Evolutionary conservation across 2,329 filamentous ascomycete species (phyloP).

Genomic region (Penicillium sp.): DNA sequence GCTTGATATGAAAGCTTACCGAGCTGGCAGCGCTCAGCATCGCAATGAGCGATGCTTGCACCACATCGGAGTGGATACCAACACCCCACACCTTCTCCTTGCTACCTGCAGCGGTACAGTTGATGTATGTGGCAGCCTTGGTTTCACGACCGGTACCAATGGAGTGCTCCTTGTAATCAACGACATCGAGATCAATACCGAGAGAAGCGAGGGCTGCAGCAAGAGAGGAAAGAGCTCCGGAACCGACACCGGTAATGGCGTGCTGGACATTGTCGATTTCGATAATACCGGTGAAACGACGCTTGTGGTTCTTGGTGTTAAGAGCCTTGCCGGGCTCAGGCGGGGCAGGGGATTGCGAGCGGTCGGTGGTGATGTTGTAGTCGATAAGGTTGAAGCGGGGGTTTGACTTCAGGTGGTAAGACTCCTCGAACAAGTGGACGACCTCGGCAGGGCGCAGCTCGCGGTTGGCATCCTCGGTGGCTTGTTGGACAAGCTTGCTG

Average conservation of each 20-base stretch:
- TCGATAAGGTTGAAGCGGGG: slow-evolving; percentile 84
- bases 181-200: slow-evolving; percentile 84
- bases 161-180: slow-evolving; percentile 95
- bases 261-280: slow-evolving; percentile 79
- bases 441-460: slow-evolving; percentile 86
- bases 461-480: slow-evolving; percentile 75
- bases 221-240: slow-evolving; percentile 86
- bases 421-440: slow-evolving; percentile 79
- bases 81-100: slow-evolving; percentile 51
- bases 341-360: slow-evolving; percentile 72
- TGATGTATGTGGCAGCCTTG: slow-evolving; percentile 94
- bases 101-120: slow-evolving; percentile 71
- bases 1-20: slow-evolving; percentile 54
- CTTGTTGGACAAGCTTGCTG: slow-evolving; percentile 78
- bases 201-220: slow-evolving; percentile 76
- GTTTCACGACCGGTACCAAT: slow-evolving; percentile 75
- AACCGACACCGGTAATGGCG: slow-evolving; percentile 75
- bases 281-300: slow-evolving; percentile 82
- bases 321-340: slow-evolving; percentile 68
- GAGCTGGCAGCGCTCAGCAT: slow-evolving; percentile 82
- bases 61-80: slow-evolving; percentile 82
- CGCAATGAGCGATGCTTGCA: slow-evolving; percentile 84
- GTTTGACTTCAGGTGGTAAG: slow-evolving; percentile 81
- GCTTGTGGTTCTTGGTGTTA: slow-evolving; percentile 74
- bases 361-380: slow-evolving; percentile 86